Conservation (phyloP, 108 stramenopile genomes). For the Cyclostephanos tholiformis region DNA sequence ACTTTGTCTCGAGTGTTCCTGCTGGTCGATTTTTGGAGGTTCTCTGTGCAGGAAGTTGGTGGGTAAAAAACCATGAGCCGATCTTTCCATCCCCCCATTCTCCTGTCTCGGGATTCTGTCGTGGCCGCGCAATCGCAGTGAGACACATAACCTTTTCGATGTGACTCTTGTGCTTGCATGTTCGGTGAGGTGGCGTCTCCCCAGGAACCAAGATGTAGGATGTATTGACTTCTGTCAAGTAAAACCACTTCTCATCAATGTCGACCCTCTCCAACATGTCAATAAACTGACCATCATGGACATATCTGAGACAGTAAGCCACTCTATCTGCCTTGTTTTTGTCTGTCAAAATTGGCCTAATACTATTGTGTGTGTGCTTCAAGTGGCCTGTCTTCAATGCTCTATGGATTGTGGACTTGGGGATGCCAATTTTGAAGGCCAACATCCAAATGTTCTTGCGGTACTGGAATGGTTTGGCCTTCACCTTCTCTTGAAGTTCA, state of each 20-base stretch:
- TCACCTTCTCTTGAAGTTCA: not conserved
- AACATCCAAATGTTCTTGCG: not conserved
- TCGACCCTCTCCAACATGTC: constrained; percentile 8
- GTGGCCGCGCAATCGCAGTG: constrained; percentile 4
- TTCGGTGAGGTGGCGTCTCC: not conserved
- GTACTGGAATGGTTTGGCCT: not conserved
- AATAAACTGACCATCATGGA: too few species aligned
- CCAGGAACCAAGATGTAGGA: constrained; percentile 1
- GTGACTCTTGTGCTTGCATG: constrained; percentile 14
- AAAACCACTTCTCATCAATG: constrained; percentile 32
- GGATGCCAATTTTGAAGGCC: not conserved
- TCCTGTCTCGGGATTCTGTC: constrained; percentile 7
- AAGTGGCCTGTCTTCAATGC: not conserved
- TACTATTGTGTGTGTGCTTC: not conserved
- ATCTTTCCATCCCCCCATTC: constrained; percentile 26
- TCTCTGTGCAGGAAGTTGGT: not conserved
- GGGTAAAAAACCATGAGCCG: not conserved
- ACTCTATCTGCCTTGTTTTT: not conserved
- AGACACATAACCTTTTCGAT: constrained; percentile 23
- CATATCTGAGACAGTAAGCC: not conserved
- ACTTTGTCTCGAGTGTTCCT: not conserved
- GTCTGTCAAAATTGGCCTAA: not conserved
- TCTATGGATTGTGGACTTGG: not conserved
- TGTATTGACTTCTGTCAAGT: not conserved
- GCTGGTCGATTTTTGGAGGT: not conserved